Evolutionary conservation across 2,329 filamentous ascomycete genomes (phyloP), one percentile per base, ranked within the genome.

Genomic region (Ophiostoma australiae): DNA sequence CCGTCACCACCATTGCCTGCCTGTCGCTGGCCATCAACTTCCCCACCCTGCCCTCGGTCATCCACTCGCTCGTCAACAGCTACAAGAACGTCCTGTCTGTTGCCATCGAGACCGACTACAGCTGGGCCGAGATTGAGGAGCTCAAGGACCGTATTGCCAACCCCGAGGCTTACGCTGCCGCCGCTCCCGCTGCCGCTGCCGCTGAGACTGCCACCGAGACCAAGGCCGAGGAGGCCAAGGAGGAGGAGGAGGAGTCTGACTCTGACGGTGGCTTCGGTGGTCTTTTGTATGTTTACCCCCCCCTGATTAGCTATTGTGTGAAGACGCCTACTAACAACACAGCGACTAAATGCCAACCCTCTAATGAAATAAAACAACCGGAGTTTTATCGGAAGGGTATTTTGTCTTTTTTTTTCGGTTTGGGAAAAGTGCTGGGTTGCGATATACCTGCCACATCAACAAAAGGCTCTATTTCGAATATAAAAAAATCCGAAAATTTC

Each of bases 61-160:
- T 97, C 79, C 95, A 99, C 91, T 97, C 93, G 76, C 78, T 99
- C 76, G 87, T 98, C 88, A 99, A 98, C 89, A 83, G 86, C 79
- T 99, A 99, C 92, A 99, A 99, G 93, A 97, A 97, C 81, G 85
- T 91, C 76, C 86, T 98, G 77, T 87, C 95, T 76, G 89, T 97
- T 78, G 96, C 95, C 79, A 82, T 99, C 79, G 88, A 90, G 84
- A 97, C 92, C 78, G 94, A 97, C 77, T 91, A 90, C 87, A 90
- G 89, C 84, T 99, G 95, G 94, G 90, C 94, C 78, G 93, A 92
- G 84, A 97, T 99, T 80, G 90, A 96, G 80, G 88, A 97, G 85
- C 91, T 99, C 86, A 99, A 99, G 91, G 95, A 99, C 86, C 93
- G 95, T 82, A 97, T 99, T 79, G 93, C 93, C 85, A 98, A 99